These are phyloP conservation scores for Phanerochaete carnosa DNA, from an alignment of 768 basidiomycete genomes.

Conservation along the genomic window DNA sequence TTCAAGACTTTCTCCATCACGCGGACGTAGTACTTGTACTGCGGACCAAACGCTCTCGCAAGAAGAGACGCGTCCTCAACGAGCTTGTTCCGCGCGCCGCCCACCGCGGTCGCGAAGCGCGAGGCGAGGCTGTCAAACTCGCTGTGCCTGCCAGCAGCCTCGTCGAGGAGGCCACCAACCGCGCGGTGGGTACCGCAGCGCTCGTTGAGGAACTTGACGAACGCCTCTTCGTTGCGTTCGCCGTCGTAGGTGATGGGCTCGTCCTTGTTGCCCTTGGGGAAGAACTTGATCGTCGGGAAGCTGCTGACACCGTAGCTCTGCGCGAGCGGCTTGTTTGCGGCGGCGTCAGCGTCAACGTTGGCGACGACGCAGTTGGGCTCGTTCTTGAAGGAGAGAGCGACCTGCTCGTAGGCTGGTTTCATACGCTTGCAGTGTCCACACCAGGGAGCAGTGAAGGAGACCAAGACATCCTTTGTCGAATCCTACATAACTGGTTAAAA, in stretches of 20 bases:
- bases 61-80: constrained; percentile 60
- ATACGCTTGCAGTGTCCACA: constrained; percentile 94
- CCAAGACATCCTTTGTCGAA: constrained; percentile 75
- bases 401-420: constrained; percentile 85
- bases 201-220: constrained; percentile 79
- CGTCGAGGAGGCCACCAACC: constrained; percentile 76
- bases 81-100: constrained; percentile 55
- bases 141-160: constrained; percentile 74
- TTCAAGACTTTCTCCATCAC: constrained; percentile 86
- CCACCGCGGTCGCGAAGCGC: constrained; percentile 64
- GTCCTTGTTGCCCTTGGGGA: constrained; percentile 66
- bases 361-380: constrained; percentile 85
- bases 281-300: constrained; percentile 97
- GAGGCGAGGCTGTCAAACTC: constrained; percentile 77
- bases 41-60: constrained; percentile 45
- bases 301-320: constrained; percentile 67
- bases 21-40: constrained; percentile 77
- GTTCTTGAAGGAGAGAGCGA: constrained; percentile 72
- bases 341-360: constrained; percentile 87
- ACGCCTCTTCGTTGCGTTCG: constrained; percentile 68
- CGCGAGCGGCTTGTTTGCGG: constrained; percentile 70
- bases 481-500: constrained; percentile 37
- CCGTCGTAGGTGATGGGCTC: constrained; percentile 62
- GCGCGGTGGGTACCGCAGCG: constrained; percentile 85
- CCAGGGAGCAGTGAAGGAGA: constrained; percentile 83